Percentiles rank a stretch among this genome's conserved stretches.
Evolutionary conservation across 2,329 filamentous ascomycete genomes (phyloP).

Genomic region (Ploettnerulaceae sp.): DNA sequence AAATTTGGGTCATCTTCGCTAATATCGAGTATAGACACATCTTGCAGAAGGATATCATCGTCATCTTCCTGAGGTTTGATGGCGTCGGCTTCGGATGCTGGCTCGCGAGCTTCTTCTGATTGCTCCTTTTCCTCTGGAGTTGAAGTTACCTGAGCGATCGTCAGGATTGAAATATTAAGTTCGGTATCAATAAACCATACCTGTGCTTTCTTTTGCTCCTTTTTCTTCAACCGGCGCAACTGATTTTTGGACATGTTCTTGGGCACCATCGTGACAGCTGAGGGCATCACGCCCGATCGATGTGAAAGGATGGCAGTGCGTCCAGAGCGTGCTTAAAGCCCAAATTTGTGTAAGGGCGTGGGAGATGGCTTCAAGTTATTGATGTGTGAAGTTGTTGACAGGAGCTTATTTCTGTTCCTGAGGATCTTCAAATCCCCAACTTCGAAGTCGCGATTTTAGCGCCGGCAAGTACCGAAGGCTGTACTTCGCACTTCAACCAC

Average conservation of each 20-base stretch:
- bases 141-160: conserved; percentile 32
- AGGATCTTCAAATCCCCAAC: conserved; percentile 7
- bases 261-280: conserved; percentile 50
- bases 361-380: no score
- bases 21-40: conserved; percentile 43
- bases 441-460: conserved; percentile 25
- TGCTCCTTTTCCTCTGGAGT: conserved; percentile 29
- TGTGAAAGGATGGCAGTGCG: background rate
- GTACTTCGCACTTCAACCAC: background rate
- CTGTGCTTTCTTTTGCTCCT: conserved; percentile 74
- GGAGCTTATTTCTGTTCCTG: background rate
- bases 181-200: no score
- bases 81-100: conserved; percentile 35
- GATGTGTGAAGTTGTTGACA: background rate
- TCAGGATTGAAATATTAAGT: no score
- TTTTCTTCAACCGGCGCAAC: conserved; percentile 88
- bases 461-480: conserved; percentile 9
- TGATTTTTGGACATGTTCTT: conserved; percentile 88
- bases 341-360: background rate
- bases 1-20: conserved; percentile 72
- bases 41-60: conserved; percentile 40
- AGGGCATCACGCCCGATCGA: conserved; percentile 21
- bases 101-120: conserved; percentile 23
- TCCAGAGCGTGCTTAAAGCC: background rate
- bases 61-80: conserved; percentile 31